Evolutionary conservation across 805 yeast genomes (phyloP).

Genomic region (Maudiozyma saulgeensis): DNA sequence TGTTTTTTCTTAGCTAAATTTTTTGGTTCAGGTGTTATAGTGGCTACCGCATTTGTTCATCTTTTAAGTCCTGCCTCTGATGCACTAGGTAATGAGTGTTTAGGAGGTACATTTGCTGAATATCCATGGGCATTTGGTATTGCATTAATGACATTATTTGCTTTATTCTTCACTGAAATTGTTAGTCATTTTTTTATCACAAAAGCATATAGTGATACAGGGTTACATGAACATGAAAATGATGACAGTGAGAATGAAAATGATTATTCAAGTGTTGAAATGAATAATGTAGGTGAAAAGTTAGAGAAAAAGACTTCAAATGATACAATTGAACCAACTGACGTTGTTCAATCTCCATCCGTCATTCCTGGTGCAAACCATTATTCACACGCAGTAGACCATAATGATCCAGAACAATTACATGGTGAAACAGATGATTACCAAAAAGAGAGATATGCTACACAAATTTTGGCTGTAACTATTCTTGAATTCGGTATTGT

Average conservation of each 20-base stretch:
- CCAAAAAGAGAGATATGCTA: conserved; percentile 38
- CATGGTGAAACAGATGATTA: conserved; percentile 9
- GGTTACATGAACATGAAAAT: background rate
- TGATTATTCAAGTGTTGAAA: background rate
- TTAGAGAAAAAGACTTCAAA: background rate
- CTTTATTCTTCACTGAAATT: conserved; percentile 41
- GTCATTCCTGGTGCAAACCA: conserved; percentile 7
- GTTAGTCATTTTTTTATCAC: conserved; percentile 37
- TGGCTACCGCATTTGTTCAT: conserved; percentile 70
- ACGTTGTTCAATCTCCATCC: background rate
- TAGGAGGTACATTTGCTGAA: conserved; percentile 47
- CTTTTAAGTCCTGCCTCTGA: conserved; percentile 43
- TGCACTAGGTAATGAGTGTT: conserved; percentile 38
- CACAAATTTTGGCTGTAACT: conserved; percentile 46
- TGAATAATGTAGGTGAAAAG: background rate
- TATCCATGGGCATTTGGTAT: conserved; percentile 54
- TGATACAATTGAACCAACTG: background rate
- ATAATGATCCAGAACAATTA: conserved; percentile 10
- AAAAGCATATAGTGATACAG: conserved; percentile 15
- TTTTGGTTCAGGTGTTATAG: conserved; percentile 71
- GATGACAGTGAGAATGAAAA: background rate
- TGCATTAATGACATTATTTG: conserved; percentile 37
- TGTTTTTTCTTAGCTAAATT: conserved; percentile 56
- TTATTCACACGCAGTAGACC: conserved; percentile 5
- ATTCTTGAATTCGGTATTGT: conserved; percentile 64